Base-by-base conservation (phyloP, 805 yeast genomes). In the Wickerhamomyces sydowiorum region DNA sequence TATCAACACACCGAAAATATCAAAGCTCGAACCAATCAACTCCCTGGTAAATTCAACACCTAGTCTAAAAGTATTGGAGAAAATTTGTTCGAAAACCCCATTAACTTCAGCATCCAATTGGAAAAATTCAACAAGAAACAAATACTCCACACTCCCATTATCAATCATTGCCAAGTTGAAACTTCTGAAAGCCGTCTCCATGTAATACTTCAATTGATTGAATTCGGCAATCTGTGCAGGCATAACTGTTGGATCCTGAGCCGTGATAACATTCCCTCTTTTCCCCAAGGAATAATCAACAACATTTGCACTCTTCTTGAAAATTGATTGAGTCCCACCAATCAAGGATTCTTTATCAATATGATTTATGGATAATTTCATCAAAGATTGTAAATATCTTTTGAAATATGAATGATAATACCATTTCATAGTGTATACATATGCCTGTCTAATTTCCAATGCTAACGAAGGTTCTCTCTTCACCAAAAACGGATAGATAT, bases 341-440 rank as follows among this genome's bases (percentile, higher is more conserved):
- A 85, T 64, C 1, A 83, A 70, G 39, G 71, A 70, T 36, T 68
- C 68, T 43, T 67, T 71, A 47, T 82, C 93, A 8, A 82, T 75
- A 19, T 64, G 63, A 39, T 72, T 69, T 15, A 81, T 49, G 34
- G 73, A 76, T 44, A 88, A 61, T 49, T 78, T 78, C 45, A 85
- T 85, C 39, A 90, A 62, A 1, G 95, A 79, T 46, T 81, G 76
- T 30, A 82, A 61, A 62, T 89, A 90, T 48, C 89, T 77, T 15
- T 82, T 79, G 56, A 90, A 91, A 51, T 85, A 76, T 43, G 83
- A 75, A 44, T 74, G 70, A 60, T 93, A 93, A 65, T 91, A 93
- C 99, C 99, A 93, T 53, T 76, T 70, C 86, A 93, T 90, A 3
- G 98, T 91, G 54, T 80, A 80, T 17, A 81, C 66, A 59, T 93